Base-by-base conservation (phyloP, 768 basidiomycete species). In the Pholiota microspora region DNA sequence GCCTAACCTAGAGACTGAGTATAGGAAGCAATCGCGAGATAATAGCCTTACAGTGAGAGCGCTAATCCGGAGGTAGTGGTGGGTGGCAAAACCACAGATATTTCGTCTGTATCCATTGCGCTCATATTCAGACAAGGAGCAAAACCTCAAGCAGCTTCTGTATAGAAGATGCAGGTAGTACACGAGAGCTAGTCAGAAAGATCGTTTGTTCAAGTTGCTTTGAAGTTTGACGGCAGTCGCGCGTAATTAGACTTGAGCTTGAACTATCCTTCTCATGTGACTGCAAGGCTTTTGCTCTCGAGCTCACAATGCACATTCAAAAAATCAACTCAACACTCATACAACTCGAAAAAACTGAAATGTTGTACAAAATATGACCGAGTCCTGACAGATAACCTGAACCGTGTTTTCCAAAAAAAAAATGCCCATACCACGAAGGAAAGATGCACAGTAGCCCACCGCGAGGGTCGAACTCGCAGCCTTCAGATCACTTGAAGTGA, bases 381-480 rank as follows among this genome's bases (percentile, higher is more conserved):
- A 12, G 29, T 6, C 6, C 29, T 31, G 6, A 12, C 29, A 6
- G 29, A n/a, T n/a, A n/a, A n/a, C 35, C n/a, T 36, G 7, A 36
- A 36, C 35, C 8, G 6, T 15, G 15, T 7, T 31, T 27, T 3
- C 38, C 8, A 44, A 27, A 7, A 18, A 49, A 8, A 42, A 25
- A 44, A 36, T 24, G 35, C 36, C 12, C 32, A 16, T 31, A 27
- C 18, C 23, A 18, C 24, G n/a, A 36, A 16, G 32, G 44, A 40
- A 42, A 36, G 46, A 54, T 38, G n/a, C 40, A 16, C 4, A 56
- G 4, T 81, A 86, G 85, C 84, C 85, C 85, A 85, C 82, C 84
- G 85, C 85, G 85, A 83, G 85, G 83, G 80, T 87, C n/a, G 85
- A 86, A 87, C 85, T 83, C 85, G 85, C 85, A 86, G 82, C 85